Evolutionary conservation across 2,329 filamentous ascomycete genomes (phyloP), one percentile per base, ranked within the genome.

Genomic region (Didymella arachidicola): DNA sequence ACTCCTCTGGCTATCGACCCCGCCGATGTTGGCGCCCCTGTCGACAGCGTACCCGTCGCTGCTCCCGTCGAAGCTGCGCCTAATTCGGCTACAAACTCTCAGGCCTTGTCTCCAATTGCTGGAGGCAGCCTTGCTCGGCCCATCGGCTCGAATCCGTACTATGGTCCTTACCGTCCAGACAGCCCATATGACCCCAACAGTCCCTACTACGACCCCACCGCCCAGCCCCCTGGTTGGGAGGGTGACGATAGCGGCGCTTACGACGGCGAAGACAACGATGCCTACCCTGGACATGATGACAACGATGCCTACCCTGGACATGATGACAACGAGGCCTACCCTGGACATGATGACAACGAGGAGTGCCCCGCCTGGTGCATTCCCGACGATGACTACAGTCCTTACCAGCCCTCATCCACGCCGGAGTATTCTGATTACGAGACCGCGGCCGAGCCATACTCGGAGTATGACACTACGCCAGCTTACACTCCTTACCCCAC

Each of bases 221-320:
- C 50, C 12, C 41, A 53, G 12, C 57, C 60, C 1, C 32, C 59
- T 25, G 56, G 59, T 25, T 63, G 60, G 57, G 48, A 54, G 42
- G 54, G 53, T 26, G 49, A 57, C 2, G 63, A 63, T 26, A 57
- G 59, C 18, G 52, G 57, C 19, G 25, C 25, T 14, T 66, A 66
- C 30, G 61, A 64, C 12, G 59, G 59, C 18, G 57, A 66, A 38
- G 54, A 66, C 16, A 45, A 53, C 14, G 34, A 59, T 29, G 19
- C 27, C n/a, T 48, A 45, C 41, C 27, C 26, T 2, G 41, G 30
- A 1, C 10, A 47, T 8, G 30, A 56, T 19, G 38, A 29, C 4
- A 8, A n/a, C 19, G 53, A 62, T 10, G 27, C 27, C n/a, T 48
- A 45, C 41, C 27, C 26, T 2, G 41, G 30, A 1, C 6, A 29